Percentiles rank a stretch among this genome's conserved stretches.
Evolutionary conservation across 202 grass and related monocot genomes (phyloP).

Genomic region (Schoenoplectus tabernaemontani): DNA sequence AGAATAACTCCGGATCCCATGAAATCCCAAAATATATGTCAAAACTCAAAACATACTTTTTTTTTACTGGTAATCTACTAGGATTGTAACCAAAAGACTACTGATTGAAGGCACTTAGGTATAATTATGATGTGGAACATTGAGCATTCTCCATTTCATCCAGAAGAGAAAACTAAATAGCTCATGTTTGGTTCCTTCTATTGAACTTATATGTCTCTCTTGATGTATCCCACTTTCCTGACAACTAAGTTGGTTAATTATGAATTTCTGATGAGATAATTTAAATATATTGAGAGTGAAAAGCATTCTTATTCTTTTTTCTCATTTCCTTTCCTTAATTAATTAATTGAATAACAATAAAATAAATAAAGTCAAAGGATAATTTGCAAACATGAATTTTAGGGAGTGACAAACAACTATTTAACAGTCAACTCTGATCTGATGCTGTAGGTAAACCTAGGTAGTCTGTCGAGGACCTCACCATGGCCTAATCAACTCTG

Average conservation of each 20-base stretch:
- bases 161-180: not conserved
- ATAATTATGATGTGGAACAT: not conserved
- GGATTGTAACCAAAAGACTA: not conserved
- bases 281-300: not conserved
- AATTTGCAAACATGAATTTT: not conserved
- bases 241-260: not conserved
- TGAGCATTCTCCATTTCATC: not conserved
- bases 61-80: not conserved
- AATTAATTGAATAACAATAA: not conserved
- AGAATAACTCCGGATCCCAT: not conserved
- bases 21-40: not conserved
- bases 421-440: conserved; percentile 2
- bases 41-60: not conserved
- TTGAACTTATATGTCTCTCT: not conserved
- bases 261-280: not conserved
- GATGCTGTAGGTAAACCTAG: conserved; percentile 21
- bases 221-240: not conserved
- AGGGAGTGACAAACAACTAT: not conserved
- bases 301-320: not conserved
- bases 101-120: not conserved
- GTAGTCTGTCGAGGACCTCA: conserved; percentile 26
- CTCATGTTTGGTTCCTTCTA: not conserved
- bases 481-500: conserved; percentile 34
- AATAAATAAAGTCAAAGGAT: not conserved
- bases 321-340: not conserved